Conservation (phyloP, 169 alveolate genomes). For the Eimeria sp. region DNA sequence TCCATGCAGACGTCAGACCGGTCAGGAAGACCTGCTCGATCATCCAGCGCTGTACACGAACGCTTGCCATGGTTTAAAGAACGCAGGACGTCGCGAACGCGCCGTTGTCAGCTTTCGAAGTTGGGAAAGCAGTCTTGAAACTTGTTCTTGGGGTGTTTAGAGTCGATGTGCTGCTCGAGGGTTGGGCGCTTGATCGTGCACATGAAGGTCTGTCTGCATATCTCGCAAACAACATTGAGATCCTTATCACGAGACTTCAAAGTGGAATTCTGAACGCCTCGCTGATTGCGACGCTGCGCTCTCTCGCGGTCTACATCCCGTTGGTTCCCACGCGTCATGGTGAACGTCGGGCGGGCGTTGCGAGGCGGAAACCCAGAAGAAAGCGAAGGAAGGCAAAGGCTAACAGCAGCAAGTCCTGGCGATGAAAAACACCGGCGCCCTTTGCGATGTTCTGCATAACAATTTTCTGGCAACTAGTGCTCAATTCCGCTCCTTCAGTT, state of each 20-base stretch:
- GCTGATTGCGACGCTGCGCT: conserved; percentile 87
- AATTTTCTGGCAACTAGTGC: not conserved
- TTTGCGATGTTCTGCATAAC: not conserved
- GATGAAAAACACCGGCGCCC: not conserved
- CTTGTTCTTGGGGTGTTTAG: conserved; percentile 89
- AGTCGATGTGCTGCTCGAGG: conserved; percentile 89
- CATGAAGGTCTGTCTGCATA: conserved; percentile 91
- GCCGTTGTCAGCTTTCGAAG: not conserved
- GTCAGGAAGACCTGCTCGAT: not conserved
- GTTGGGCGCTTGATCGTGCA: conserved; percentile 90
- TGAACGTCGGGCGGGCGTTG: conserved; percentile 6
- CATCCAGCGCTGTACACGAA: not conserved
- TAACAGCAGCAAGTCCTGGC: not conserved
- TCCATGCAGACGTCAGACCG: not conserved
- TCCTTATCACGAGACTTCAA: conserved; percentile 88
- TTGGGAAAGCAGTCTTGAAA: conserved; percentile 88
- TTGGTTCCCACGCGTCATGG: conserved; percentile 92
- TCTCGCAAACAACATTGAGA: conserved; percentile 88
- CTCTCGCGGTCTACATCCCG: conserved; percentile 91
- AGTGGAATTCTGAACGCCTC: conserved; percentile 87
- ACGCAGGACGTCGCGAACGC: not conserved
- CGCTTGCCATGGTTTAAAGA: not conserved
- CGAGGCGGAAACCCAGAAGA: not conserved
- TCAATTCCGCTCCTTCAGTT: no score
- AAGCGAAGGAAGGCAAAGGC: not conserved